Base-by-base conservation (phyloP, 306 rosid species). In the Senna tora region DNA sequence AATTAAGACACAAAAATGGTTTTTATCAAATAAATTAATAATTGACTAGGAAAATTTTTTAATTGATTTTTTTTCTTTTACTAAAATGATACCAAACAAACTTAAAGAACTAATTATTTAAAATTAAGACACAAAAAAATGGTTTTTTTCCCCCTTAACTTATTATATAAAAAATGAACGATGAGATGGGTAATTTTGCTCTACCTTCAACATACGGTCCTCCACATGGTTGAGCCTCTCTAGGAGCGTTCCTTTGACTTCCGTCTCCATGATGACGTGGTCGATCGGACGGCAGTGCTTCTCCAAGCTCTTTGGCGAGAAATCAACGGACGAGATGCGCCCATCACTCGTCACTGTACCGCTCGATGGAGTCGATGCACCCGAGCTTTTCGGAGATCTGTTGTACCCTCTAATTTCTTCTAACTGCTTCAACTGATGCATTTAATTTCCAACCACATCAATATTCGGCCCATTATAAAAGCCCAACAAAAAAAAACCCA, bases 261-360 rank as follows among this genome's bases (percentile, higher is more conserved):
- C 87, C 0, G 85, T 79, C 79, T 87, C 91, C 83, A 79, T 74
- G 46, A 89, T 73, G 36, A 87, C 96, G 20, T 60, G 75, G 68
- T 79, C 67, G 0, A 94, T 86, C 68, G 97, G 97, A 84, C 96
- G 95, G 87, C 97, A 84, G 66, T 83, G 92, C 90, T 85, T 94
- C 91, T 87, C 91, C 28, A 94, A 67, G 79, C 95, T 86, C 78
- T 53, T 82, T 0, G 97, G 95, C 4, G 91, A 91, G 42, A 85
- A 73, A 86, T 83, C 82, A 17, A 57, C 4, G 58, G 84, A 76
- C 4, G 84, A 83, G 0, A 42, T 12, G 33, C 47, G 80, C 62
- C 84, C 82, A 32, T 83, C 79, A 5, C 82, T 76, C 7, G 45
- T 59, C 25, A 58, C 7, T 15, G 22, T 59, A 34, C 53, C 87